phyloP scores from a whole-genome alignment of 1,139 yeast species.

The Protomyces inundatus region DNA sequence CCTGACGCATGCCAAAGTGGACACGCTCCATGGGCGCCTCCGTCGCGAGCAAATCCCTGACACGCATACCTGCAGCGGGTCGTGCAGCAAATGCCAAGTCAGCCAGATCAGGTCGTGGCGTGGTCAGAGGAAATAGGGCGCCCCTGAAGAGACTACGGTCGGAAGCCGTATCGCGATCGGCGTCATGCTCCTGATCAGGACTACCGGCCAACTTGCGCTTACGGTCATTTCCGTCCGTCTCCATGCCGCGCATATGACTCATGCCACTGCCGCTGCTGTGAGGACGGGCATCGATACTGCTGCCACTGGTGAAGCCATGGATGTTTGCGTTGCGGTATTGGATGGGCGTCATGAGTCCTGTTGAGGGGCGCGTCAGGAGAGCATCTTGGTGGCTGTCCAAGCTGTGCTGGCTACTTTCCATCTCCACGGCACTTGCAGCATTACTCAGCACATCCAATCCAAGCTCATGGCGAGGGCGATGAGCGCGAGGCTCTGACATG shows the following conservation, averaged over 20 bases:
- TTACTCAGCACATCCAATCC: slow-evolving; percentile 21
- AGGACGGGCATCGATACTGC: not conserved
- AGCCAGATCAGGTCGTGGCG: too few relatives aligned
- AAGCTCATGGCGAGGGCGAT: not conserved
- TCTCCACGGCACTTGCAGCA: slow-evolving; percentile 18
- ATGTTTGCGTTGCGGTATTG: not conserved
- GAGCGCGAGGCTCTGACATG: not conserved
- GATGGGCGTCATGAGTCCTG: not conserved
- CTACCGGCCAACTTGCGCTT: not conserved
- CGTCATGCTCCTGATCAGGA: not conserved
- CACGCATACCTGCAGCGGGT: not conserved
- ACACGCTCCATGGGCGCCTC: not conserved
- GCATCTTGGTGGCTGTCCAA: not conserved
- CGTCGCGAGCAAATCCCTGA: not conserved
- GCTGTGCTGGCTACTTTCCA: not conserved
- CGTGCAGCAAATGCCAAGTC: too few relatives aligned
- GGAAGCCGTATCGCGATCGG: not conserved
- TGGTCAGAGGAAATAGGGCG: too few relatives aligned
- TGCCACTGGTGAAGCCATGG: not conserved
- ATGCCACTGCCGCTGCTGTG: not conserved
- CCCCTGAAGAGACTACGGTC: not conserved
- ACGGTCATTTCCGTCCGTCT: not conserved
- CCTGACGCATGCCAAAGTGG: not conserved
- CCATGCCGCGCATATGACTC: not conserved
- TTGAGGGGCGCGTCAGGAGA: not conserved